Percentiles rank a stretch among this genome's conserved stretches.
Evolutionary conservation across 1,284 basidiomycete species (phyloP).

Genomic region (Apiotrichum veenhuisii): DNA sequence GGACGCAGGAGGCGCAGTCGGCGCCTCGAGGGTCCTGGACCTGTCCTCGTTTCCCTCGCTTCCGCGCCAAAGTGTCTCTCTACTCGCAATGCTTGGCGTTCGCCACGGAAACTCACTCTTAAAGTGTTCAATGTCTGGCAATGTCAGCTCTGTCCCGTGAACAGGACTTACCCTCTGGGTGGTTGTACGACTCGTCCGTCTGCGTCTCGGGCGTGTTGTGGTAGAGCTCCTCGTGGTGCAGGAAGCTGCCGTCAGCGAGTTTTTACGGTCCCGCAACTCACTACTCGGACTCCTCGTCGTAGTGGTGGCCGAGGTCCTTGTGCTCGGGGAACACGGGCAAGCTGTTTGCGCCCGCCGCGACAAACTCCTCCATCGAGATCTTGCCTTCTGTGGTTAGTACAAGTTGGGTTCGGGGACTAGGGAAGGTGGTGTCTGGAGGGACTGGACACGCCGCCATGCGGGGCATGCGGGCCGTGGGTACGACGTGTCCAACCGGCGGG

Average conservation of each 20-base stretch:
- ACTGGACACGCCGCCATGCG: no score
- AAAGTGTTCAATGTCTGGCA: slow-evolving; percentile 43
- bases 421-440: no score
- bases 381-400: slow-evolving; percentile 51
- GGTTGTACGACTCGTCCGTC: slow-evolving; percentile 87
- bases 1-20: no score
- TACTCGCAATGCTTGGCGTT: neutral
- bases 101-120: slow-evolving; percentile 21
- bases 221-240: slow-evolving; percentile 90
- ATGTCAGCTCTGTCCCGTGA: slow-evolving; percentile 1
- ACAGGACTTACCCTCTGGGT: slow-evolving; percentile 72
- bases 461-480: no score
- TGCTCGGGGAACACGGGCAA: slow-evolving; percentile 89
- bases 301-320: slow-evolving; percentile 70
- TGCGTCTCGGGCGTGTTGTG: slow-evolving; percentile 96
- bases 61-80: neutral
- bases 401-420: no score
- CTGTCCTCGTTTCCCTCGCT: neutral
- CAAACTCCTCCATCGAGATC: slow-evolving; percentile 75
- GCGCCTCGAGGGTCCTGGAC: no score
- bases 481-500: no score
- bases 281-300: slow-evolving; percentile 54
- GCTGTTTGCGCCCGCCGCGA: slow-evolving; percentile 65
- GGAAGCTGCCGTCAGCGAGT: slow-evolving; percentile 54
- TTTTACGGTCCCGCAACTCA: slow-evolving; percentile 26